phyloP scores from a whole-genome alignment of 495 filamentous ascomycete species.

The Patellaria atrata region DNA sequence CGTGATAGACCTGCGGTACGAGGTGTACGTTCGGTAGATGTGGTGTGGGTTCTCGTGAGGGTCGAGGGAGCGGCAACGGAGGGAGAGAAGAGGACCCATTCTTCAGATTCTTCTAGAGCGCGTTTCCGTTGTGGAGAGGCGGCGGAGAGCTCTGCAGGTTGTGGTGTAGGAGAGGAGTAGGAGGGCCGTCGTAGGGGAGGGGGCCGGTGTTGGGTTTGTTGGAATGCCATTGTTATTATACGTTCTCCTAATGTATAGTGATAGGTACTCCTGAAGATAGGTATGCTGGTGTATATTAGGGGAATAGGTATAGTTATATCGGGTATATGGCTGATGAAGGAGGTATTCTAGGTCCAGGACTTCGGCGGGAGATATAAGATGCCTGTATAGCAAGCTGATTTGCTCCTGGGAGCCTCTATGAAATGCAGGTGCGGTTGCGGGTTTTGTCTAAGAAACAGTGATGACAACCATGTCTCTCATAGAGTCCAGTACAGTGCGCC shows the following conservation, averaged over 20 bases:
- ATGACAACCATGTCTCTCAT: too few species aligned
- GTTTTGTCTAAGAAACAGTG: too few species aligned
- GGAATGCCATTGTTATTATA: constrained; percentile 59
- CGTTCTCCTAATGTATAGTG: background rate
- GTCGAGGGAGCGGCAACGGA: constrained; percentile 39
- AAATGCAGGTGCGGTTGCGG: too few species aligned
- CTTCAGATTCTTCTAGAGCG: constrained; percentile 56
- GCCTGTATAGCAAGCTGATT: too few species aligned
- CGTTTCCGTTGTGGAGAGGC: constrained; percentile 23
- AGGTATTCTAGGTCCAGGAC: too few species aligned
- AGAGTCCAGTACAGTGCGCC: too few species aligned
- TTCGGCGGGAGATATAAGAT: too few species aligned
- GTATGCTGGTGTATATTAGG: too few species aligned
- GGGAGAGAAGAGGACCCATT: constrained; percentile 95
- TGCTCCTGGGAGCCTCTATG: too few species aligned
- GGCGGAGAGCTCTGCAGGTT: constrained; percentile 22
- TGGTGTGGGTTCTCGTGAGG: constrained; percentile 50
- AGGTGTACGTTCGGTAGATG: constrained; percentile 56
- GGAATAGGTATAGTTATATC: too few species aligned
- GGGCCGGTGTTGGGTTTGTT: constrained; percentile 49
- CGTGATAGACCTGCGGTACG: constrained; percentile 60
- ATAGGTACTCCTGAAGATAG: too few species aligned
- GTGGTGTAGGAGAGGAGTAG: constrained; percentile 35
- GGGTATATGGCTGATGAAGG: too few species aligned
- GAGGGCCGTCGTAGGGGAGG: constrained; percentile 43